These are phyloP conservation scores for Fusarium brevicatenulatum DNA, from an alignment of 2,329 filamentous ascomycete species.

Conservation along the genomic window DNA sequence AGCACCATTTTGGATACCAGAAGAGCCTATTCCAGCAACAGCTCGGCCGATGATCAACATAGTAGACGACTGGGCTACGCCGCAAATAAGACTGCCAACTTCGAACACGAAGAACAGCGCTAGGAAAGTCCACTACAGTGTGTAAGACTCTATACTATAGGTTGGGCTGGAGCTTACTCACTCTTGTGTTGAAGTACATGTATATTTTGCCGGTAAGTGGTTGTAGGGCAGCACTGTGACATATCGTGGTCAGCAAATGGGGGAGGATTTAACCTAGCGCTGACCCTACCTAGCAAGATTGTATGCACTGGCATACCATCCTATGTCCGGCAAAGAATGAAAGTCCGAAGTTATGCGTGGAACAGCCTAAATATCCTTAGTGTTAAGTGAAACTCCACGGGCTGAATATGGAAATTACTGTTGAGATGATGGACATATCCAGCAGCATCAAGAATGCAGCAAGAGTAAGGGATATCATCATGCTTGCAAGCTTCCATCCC, in stretches of 20 bases:
- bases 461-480: slow-evolving; percentile 53
- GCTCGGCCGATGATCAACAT: slow-evolving; percentile 63
- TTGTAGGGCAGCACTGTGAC: slow-evolving; percentile 58
- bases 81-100: slow-evolving; percentile 60
- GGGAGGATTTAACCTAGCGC: slow-evolving; percentile 13
- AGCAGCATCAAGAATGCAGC: slow-evolving; percentile 60
- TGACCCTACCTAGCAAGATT: slow-evolving; percentile 54
- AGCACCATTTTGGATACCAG: slow-evolving; percentile 54
- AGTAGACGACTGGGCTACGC: slow-evolving; percentile 53
- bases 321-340: slow-evolving; percentile 62
- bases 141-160: slow-evolving; percentile 36
- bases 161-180: slow-evolving; percentile 46
- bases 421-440: slow-evolving; percentile 64
- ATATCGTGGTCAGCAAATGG: slow-evolving; percentile 36
- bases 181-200: slow-evolving; percentile 45
- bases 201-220: slow-evolving; percentile 65
- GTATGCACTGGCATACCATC: slow-evolving; percentile 65
- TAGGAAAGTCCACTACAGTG: slow-evolving; percentile 43
- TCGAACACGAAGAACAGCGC: slow-evolving; percentile 48
- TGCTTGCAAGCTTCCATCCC: slow-evolving; percentile 48
- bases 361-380: slow-evolving; percentile 51
- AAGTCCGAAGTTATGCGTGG: slow-evolving; percentile 62
- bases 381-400: neutral
- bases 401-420: slow-evolving; percentile 48
- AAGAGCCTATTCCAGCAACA: slow-evolving; percentile 58